phyloP scores from a whole-genome alignment of 1,284 basidiomycete species.

The Microbotryum scabiosae region DNA sequence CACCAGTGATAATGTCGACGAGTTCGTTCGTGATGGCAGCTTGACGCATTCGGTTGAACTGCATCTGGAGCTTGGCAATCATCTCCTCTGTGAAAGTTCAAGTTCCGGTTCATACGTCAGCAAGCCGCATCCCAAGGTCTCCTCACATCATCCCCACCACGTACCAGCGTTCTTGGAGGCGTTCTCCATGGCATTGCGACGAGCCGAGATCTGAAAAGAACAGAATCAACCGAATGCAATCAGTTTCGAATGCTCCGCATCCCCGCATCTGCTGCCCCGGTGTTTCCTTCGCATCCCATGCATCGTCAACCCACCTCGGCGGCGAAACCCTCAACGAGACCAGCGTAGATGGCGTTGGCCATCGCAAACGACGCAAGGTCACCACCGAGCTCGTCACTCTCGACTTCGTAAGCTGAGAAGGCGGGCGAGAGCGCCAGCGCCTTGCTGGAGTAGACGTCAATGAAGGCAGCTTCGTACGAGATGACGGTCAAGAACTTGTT shows the following conservation, averaged over 20 bases:
- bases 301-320: conserved; percentile 69
- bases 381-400: conserved; percentile 68
- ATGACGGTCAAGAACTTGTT: conserved; percentile 90
- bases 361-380: conserved; percentile 93
- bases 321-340: conserved; percentile 91
- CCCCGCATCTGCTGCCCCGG: too few relatives aligned
- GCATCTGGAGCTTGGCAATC: conserved; percentile 76
- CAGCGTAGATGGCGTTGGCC: conserved; percentile 91
- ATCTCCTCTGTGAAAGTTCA: conserved; percentile 50
- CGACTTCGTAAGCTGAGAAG: conserved; percentile 72
- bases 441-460: conserved; percentile 73
- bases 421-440: conserved; percentile 58
- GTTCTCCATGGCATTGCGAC: conserved; percentile 99
- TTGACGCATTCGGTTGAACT: conserved; percentile 95
- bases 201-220: conserved; percentile 36
- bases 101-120: conserved; percentile 4
- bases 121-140: conserved; percentile 28
- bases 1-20: conserved; percentile 68
- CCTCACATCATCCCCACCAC: too few relatives aligned
- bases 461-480: conserved; percentile 72
- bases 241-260: neutral
- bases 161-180: conserved; percentile 84
- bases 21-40: conserved; percentile 94
- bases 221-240: neutral
- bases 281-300: neutral